These are phyloP conservation scores for Andalucia godoyi DNA, from an alignment of 78 protist genomes.

Conservation along the genomic window DNA sequence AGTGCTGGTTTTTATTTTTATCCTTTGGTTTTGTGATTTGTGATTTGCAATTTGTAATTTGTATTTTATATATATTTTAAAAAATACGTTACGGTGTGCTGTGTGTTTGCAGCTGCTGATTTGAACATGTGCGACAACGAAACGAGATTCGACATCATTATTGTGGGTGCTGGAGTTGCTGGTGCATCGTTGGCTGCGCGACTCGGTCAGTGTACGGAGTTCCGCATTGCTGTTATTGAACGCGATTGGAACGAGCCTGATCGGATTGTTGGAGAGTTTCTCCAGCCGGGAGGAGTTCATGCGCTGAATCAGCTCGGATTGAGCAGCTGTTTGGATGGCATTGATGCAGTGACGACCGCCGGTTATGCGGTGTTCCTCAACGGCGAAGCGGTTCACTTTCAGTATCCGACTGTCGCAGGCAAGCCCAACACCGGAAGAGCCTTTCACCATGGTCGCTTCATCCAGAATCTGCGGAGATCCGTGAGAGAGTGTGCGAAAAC, in stretches of 20 bases:
- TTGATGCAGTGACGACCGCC: slow-evolving; percentile 29
- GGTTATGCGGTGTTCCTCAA: slow-evolving; percentile 39
- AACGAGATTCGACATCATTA: slow-evolving; percentile 34
- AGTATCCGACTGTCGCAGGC: slow-evolving; percentile 30
- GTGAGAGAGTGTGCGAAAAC: neutral
- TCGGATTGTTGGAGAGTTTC: slow-evolving; percentile 67
- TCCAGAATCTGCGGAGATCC: slow-evolving; percentile 48
- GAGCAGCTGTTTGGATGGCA: slow-evolving; percentile 39
- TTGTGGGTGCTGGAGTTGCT: slow-evolving; percentile 59
- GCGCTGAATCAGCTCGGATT: slow-evolving; percentile 40
- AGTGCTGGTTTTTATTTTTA: neutral
- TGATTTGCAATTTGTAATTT: neutral
- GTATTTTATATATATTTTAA: neutral
- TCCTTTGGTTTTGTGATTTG: neutral
- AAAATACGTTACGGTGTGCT: neutral
- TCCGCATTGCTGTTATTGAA: slow-evolving; percentile 48
- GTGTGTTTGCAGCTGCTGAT: neutral
- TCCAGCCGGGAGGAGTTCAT: slow-evolving; percentile 75
- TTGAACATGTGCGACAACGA: neutral
- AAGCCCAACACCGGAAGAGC: slow-evolving; percentile 19
- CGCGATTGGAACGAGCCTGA: slow-evolving; percentile 54
- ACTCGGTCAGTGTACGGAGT: slow-evolving; percentile 44
- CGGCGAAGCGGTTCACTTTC: neutral
- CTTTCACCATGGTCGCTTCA: slow-evolving; percentile 67
- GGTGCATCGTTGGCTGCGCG: slow-evolving; percentile 47